Evolutionary conservation across 1,284 basidiomycete genomes (phyloP).

Genomic region (Fomes fomentarius): DNA sequence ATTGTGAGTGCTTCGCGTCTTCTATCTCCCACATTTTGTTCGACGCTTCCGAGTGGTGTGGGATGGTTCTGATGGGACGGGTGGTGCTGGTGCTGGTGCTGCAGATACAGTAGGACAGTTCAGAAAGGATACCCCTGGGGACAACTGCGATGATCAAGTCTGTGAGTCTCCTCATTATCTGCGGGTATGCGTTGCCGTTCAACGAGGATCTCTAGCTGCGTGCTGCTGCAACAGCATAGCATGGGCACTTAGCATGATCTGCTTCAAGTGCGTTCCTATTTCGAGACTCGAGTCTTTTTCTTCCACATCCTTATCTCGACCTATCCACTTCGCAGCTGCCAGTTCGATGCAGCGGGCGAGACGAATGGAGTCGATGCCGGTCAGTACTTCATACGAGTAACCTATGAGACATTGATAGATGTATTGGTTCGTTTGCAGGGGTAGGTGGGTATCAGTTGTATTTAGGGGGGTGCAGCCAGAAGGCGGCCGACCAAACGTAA

Average conservation of each 20-base stretch:
- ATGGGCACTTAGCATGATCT: constrained; percentile 27
- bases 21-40: background rate
- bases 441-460: constrained; percentile 11
- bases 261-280: constrained; percentile 25
- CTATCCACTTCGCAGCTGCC: constrained; percentile 14
- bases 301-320: too few species aligned
- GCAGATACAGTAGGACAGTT: constrained; percentile 18
- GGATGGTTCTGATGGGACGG: background rate
- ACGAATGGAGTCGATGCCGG: constrained; percentile 19
- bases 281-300: too few species aligned
- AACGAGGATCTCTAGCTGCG: constrained; percentile 13
- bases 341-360: constrained; percentile 6
- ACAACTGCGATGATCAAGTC: constrained; percentile 21
- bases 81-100: background rate
- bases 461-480: background rate
- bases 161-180: constrained; percentile 8
- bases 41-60: too few species aligned
- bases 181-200: too few species aligned
- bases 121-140: constrained; percentile 16
- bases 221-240: constrained; percentile 26
- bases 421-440: background rate
- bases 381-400: background rate
- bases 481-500: constrained; percentile 16
- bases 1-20: constrained; percentile 13
- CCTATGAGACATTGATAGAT: background rate